phyloP scores from a whole-genome alignment of 306 rosid species.

The Fragaria ananassa region DNA sequence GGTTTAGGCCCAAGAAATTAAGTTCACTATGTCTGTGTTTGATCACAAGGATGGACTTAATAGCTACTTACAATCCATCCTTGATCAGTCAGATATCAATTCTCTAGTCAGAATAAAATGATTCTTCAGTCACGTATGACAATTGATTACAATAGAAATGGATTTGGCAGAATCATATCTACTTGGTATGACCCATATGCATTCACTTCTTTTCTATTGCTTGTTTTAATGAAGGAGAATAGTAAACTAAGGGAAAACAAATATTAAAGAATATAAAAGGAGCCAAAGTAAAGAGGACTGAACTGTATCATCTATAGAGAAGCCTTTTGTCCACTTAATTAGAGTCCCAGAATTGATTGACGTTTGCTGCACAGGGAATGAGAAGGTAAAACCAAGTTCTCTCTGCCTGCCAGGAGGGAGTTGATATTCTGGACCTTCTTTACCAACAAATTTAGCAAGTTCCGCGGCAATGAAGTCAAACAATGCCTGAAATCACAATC shows the following conservation, averaged over 20 bases:
- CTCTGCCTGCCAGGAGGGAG: conserved; percentile 80
- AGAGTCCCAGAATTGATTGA: conserved; percentile 89
- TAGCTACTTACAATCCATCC: background rate
- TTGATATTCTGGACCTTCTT: conserved; percentile 70
- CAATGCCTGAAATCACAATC: conserved; percentile 54
- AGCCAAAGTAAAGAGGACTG: conserved; percentile 38
- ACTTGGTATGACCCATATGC: background rate
- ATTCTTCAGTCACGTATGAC: background rate
- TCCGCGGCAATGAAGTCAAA: conserved; percentile 79
- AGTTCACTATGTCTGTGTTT: background rate
- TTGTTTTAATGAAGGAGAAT: background rate
- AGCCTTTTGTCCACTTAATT: conserved; percentile 95
- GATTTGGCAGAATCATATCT: background rate
- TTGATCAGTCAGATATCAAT: background rate
- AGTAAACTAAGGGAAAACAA: background rate
- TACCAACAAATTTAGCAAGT: conserved; percentile 67
- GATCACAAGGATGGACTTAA: background rate
- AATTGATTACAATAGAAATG: background rate
- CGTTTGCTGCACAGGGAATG: conserved; percentile 92
- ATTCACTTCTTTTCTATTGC: background rate
- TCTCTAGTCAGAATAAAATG: background rate
- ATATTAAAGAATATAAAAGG: conserved; percentile 17
- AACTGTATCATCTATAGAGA: conserved; percentile 78
- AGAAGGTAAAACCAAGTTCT: conserved; percentile 96
- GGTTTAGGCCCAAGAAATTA: background rate